Evolutionary conservation across 2,329 filamentous ascomycete genomes (phyloP).

Genomic region (Ophiocordyceps camponoti-floridani): DNA sequence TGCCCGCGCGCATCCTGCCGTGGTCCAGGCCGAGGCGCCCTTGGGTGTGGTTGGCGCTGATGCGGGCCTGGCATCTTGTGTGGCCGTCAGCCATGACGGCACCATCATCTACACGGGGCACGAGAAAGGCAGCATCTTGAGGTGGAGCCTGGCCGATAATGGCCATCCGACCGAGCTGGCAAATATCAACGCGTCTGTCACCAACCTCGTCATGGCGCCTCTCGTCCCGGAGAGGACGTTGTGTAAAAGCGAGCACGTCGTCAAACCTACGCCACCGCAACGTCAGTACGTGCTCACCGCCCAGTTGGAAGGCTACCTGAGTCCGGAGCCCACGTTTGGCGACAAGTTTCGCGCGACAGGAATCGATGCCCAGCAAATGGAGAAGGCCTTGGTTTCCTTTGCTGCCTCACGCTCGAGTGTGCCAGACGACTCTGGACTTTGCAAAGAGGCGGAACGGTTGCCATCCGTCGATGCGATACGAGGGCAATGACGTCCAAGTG

Average conservation of each 20-base stretch:
- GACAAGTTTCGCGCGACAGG: constrained; percentile 27
- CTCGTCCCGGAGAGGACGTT: constrained; percentile 26
- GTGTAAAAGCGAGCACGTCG: constrained; percentile 40
- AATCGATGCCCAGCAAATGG: constrained; percentile 26
- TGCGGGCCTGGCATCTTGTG: constrained; percentile 44
- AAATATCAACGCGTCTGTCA: constrained; percentile 65
- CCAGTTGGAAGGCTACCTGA: constrained; percentile 34
- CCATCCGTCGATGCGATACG: constrained; percentile 26
- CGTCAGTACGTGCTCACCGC: constrained; percentile 47
- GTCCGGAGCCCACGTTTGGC: constrained; percentile 22
- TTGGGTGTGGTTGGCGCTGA: constrained; percentile 42
- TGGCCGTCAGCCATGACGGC: constrained; percentile 68
- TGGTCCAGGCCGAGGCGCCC: constrained; percentile 34
- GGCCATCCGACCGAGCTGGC: constrained; percentile 48
- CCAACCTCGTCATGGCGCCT: constrained; percentile 59
- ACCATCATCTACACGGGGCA: constrained; percentile 69
- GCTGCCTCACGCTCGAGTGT: constrained; percentile 7
- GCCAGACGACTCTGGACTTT: constrained; percentile 1
- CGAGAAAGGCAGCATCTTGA: constrained; percentile 55
- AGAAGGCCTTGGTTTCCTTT: constrained; percentile 30
- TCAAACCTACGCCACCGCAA: constrained; percentile 63
- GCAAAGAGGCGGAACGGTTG: constrained; percentile 24
- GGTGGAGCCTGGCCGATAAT: constrained; percentile 62
- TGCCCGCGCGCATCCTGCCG: constrained; percentile 31
- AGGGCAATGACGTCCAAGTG: constrained; percentile 5